Conservation (phyloP, 2,329 filamentous ascomycete species). For the Albophoma yamanashiensis region DNA sequence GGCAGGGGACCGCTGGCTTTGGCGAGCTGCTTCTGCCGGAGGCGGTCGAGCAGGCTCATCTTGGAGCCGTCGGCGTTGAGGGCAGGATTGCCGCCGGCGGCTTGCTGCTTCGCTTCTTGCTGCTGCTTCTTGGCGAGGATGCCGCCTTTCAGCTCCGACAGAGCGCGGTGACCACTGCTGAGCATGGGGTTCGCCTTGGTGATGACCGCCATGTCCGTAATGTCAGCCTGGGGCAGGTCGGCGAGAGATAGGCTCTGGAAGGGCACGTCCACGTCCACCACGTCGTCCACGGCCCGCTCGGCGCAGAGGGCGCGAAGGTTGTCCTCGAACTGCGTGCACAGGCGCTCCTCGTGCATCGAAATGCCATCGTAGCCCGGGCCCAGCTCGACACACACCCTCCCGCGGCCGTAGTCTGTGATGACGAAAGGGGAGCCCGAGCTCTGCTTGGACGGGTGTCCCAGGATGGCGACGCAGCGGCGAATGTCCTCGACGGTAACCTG, state of each 20-base stretch:
- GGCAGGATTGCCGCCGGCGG: constrained; percentile 16
- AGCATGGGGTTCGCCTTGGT: constrained; percentile 44
- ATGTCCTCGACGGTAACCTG: constrained; percentile 56
- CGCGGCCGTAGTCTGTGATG: constrained; percentile 40
- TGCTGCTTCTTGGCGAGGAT: constrained; percentile 42
- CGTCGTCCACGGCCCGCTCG: constrained; percentile 16
- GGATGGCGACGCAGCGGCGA: constrained; percentile 54
- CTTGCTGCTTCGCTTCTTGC: constrained; percentile 25
- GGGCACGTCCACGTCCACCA: constrained; percentile 32
- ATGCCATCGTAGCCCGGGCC: constrained; percentile 22
- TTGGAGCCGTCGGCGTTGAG: constrained; percentile 35
- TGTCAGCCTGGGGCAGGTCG: constrained; percentile 25
- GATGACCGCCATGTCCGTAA: constrained; percentile 18
- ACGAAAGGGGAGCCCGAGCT: constrained; percentile 26
- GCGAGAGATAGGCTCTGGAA: constrained; percentile 41
- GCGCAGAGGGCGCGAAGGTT: constrained; percentile 38
- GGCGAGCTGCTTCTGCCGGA: constrained; percentile 59
- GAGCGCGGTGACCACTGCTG: constrained; percentile 55
- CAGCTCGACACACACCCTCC: constrained; percentile 49
- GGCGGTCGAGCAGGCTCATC: constrained; percentile 64
- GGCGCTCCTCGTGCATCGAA: constrained; percentile 36
- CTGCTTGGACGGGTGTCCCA: constrained; percentile 24
- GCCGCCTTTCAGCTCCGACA: constrained; percentile 57
- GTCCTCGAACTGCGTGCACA: constrained; percentile 43
- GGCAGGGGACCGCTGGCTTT: constrained; percentile 45